Evolutionary conservation across 305 asterid genomes (phyloP).

Genomic region (Fraxinus greggii): DNA sequence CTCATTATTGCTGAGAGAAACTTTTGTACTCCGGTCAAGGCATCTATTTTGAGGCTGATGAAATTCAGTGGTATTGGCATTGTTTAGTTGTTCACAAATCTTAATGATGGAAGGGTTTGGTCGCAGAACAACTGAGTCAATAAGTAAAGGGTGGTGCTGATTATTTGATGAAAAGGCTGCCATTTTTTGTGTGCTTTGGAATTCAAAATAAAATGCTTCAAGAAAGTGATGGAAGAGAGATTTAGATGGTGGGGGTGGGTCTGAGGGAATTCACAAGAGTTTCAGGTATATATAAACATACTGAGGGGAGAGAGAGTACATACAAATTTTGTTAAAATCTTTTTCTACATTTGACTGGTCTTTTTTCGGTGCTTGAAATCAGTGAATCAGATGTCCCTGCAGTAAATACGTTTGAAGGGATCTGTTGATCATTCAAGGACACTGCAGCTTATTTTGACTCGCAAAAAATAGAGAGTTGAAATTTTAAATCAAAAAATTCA

Average conservation of each 20-base stretch:
- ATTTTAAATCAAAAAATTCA: no score
- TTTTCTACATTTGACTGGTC: slow-evolving; percentile 30
- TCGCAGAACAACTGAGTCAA: neutral
- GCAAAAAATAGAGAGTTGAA: neutral
- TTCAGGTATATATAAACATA: neutral
- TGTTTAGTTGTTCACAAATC: neutral
- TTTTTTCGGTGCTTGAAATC: neutral
- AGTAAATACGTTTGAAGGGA: neutral
- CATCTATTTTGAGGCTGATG: neutral
- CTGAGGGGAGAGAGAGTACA: neutral
- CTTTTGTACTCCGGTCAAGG: slow-evolving; percentile 13
- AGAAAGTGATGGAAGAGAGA: slow-evolving; percentile 27
- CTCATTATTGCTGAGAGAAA: slow-evolving; percentile 12
- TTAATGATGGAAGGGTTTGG: slow-evolving; percentile 9
- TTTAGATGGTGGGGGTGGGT: neutral
- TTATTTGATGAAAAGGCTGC: slow-evolving; percentile 32
- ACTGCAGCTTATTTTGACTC: neutral
- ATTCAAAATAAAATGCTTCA: slow-evolving; percentile 2
- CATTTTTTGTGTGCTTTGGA: slow-evolving; percentile 29
- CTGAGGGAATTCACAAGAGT: slow-evolving; percentile 14
- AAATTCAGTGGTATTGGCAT: neutral
- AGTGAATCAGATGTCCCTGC: neutral
- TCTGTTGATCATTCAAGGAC: neutral
- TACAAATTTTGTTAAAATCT: neutral
- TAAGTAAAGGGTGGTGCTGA: slow-evolving; percentile 7